phyloP scores from a whole-genome alignment of 208 protist species.

The Entamoeba moshkovskii region DNA sequence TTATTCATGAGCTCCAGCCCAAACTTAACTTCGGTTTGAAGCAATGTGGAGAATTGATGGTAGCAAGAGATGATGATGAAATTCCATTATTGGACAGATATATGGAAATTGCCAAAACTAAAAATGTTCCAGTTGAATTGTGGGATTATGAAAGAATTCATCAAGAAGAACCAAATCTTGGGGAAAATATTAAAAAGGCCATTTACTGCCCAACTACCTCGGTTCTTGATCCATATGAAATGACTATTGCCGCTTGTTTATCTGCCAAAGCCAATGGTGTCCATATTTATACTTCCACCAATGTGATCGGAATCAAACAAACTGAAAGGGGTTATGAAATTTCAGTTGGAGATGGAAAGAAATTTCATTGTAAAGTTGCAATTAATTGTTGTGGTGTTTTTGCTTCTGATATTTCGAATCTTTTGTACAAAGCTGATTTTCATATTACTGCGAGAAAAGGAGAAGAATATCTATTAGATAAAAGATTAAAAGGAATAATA shows the following conservation, averaged over 20 bases:
- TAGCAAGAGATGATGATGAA: constrained; percentile 1
- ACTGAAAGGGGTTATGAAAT: background rate
- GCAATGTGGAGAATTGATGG: constrained; percentile 17
- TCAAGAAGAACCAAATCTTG: constrained; percentile 15
- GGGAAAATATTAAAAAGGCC: background rate
- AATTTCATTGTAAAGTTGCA: background rate
- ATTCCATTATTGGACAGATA: background rate
- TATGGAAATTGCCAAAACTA: background rate
- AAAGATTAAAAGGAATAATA: background rate
- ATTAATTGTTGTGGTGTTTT: constrained; percentile 19
- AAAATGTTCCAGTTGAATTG: background rate
- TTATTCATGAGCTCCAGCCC: background rate
- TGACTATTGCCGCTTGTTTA: background rate
- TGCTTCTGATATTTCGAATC: constrained; percentile 9
- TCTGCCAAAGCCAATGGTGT: constrained; percentile 15
- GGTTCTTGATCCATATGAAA: constrained; percentile 24
- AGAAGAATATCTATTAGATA: constrained; percentile 24
- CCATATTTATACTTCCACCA: background rate
- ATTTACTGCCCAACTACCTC: background rate
- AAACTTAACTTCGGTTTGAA: constrained; percentile 8
- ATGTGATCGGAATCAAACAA: background rate
- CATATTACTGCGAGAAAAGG: constrained; percentile 20
- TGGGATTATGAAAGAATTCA: constrained; percentile 16
- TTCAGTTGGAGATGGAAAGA: background rate
- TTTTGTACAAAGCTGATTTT: background rate